A percentile compares a stretch with the other conserved stretches of the same genome.
phyloP scores from a whole-genome alignment of 305 asterid genomes.

The Caryopteris hybrid region DNA sequence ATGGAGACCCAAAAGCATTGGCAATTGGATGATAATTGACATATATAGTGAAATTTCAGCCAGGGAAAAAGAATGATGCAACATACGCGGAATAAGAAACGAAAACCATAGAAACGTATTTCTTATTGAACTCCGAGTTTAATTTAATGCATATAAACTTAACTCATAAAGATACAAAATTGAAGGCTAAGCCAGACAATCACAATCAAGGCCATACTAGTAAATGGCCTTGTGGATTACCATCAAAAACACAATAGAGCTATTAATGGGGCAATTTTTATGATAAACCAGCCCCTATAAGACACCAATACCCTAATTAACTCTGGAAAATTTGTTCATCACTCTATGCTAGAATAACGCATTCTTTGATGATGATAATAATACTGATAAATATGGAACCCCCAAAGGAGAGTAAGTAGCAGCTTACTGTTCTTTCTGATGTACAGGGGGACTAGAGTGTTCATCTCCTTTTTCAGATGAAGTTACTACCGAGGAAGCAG shows the following conservation, averaged over 20 bases:
- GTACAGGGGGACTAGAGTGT: slow-evolving; percentile 37
- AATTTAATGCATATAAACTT: neutral
- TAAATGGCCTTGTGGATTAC: slow-evolving; percentile 17
- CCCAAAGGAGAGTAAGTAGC: slow-evolving; percentile 12
- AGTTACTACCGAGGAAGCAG: slow-evolving; percentile 58
- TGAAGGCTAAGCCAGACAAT: slow-evolving; percentile 19
- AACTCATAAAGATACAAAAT: slow-evolving; percentile 34
- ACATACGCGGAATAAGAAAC: neutral
- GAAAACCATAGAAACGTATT: neutral
- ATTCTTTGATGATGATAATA: neutral
- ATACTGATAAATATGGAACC: slow-evolving; percentile 16
- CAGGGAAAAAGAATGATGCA: too few relatives aligned
- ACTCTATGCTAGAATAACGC: slow-evolving; percentile 6
- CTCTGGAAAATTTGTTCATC: slow-evolving; percentile 21
- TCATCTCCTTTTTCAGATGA: slow-evolving; percentile 51
- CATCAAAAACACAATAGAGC: slow-evolving; percentile 12
- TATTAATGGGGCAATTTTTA: slow-evolving; percentile 24
- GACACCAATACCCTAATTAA: slow-evolving; percentile 29
- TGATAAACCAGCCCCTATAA: slow-evolving; percentile 20
- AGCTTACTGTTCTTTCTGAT: slow-evolving; percentile 40
- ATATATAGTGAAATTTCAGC: too few relatives aligned
- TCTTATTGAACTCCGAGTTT: slow-evolving; percentile 7
- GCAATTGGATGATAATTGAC: too few relatives aligned
- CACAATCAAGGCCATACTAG: slow-evolving; percentile 19
- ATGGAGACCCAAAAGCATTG: neutral